Conservation (phyloP, 805 yeast species). For the Soucietia sequanensis region DNA sequence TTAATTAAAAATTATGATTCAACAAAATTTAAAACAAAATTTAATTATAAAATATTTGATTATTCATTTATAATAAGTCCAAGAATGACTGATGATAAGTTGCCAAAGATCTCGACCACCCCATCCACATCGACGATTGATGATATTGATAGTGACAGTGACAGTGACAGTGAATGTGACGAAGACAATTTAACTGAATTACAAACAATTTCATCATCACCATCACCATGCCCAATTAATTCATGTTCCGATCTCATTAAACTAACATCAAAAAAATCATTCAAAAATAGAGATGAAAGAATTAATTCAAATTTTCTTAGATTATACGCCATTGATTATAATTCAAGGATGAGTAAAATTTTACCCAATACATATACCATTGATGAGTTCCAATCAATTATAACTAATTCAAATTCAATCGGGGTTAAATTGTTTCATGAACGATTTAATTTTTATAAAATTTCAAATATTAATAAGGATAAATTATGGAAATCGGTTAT, state of each 20-base stretch:
- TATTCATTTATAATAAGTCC: conserved; percentile 8
- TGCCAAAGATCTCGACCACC: conserved; percentile 5
- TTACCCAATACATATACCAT: conserved; percentile 13
- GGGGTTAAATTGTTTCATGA: conserved; percentile 27
- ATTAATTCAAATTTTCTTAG: conserved; percentile 49
- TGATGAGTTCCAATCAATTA: conserved; percentile 11
- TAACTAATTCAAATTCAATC: conserved; percentile 11
- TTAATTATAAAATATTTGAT: conserved; percentile 4
- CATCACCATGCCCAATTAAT: too few species aligned
- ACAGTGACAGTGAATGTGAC: too few species aligned
- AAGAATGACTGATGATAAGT: conserved; percentile 14
- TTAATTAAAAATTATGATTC: too few species aligned
- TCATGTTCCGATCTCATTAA: conserved; percentile 1
- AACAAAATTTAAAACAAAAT: too few species aligned
- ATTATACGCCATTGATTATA: conserved; percentile 49
- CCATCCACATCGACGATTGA: not conserved
- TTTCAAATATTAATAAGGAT: conserved; percentile 45
- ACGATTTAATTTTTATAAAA: conserved; percentile 22
- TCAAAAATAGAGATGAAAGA: conserved; percentile 45
- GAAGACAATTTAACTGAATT: too few species aligned
- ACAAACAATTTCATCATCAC: too few species aligned
- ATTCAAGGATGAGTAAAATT: conserved; percentile 29
- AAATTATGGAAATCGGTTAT: conserved; percentile 55
- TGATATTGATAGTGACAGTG: too few species aligned
- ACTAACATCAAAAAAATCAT: conserved; percentile 4